Evolutionary conservation across 495 filamentous ascomycete species (phyloP).

Genomic region (Acidiella bohemica): DNA sequence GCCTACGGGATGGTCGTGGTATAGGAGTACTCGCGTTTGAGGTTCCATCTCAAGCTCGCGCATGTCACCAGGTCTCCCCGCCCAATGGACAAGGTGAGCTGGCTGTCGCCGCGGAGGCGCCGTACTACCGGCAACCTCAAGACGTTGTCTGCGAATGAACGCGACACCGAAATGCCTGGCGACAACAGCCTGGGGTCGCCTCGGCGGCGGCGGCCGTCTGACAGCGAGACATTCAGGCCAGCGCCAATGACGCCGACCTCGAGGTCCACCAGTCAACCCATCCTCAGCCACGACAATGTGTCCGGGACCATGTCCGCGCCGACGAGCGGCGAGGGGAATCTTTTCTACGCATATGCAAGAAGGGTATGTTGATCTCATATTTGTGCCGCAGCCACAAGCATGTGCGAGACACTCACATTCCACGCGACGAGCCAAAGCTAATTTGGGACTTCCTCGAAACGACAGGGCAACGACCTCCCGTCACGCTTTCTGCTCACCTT

Average conservation of each 20-base stretch:
- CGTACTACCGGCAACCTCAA: not conserved
- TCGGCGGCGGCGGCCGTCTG: not conserved
- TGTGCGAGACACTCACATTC: not conserved
- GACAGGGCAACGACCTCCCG: slow-evolving; percentile 10
- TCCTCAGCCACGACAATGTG: not conserved
- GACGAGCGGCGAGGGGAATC: slow-evolving; percentile 6
- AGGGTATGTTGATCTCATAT: slow-evolving; percentile 1
- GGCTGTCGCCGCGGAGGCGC: not conserved
- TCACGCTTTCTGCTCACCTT: slow-evolving; percentile 19
- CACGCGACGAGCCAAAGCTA: not conserved
- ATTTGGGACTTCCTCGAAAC: not conserved
- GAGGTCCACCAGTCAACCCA: not conserved
- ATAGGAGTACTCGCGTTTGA: not conserved
- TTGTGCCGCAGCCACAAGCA: not conserved
- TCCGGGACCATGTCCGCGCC: not conserved
- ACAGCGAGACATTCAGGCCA: not conserved
- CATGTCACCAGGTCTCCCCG: not conserved
- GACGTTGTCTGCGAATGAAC: not conserved
- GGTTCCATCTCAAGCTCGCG: not conserved
- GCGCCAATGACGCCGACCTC: not conserved
- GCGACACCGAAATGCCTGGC: not conserved
- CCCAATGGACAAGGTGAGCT: not conserved
- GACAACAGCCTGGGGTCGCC: not conserved
- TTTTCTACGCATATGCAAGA: slow-evolving; percentile 19
- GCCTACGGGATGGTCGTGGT: not conserved